Conservation (phyloP, 2,329 filamentous ascomycete genomes). For the Fusarium coicis region DNA sequence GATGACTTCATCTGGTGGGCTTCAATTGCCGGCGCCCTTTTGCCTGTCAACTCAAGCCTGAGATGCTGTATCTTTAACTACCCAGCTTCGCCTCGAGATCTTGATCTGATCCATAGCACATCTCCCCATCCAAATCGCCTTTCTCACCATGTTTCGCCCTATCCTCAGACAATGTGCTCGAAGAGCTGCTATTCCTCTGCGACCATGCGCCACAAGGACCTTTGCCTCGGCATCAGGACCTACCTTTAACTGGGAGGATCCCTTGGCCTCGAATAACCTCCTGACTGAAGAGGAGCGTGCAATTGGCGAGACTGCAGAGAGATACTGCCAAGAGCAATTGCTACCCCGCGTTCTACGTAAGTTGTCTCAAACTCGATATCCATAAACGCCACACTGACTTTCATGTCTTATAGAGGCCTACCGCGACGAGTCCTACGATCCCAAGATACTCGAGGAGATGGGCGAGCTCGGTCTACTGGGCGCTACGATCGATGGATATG, state of each 20-base stretch:
- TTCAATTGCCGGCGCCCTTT: conserved; percentile 38
- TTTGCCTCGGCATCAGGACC: conserved; percentile 51
- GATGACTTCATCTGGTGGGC: conserved; percentile 45
- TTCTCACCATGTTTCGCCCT: conserved; percentile 46
- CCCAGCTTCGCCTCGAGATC: conserved; percentile 2
- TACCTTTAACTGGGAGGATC: conserved; percentile 91
- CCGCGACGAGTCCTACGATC: conserved; percentile 85
- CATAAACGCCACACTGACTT: conserved; percentile 13
- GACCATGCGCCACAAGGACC: conserved; percentile 45
- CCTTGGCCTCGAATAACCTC: conserved; percentile 77
- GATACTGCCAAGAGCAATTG: conserved; percentile 93
- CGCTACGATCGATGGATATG: conserved; percentile 87
- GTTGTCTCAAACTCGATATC: conserved; percentile 2
- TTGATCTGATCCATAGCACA: neutral
- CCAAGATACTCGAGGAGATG: conserved; percentile 89
- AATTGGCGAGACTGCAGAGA: conserved; percentile 88
- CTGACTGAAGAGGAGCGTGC: conserved; percentile 91
- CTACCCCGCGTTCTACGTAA: conserved; percentile 86
- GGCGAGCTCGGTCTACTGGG: conserved; percentile 90
- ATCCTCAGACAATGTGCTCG: conserved; percentile 45
- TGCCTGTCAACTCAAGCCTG: conserved; percentile 14
- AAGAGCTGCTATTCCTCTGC: conserved; percentile 35
- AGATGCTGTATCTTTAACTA: conserved; percentile 34
- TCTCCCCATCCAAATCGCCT: neutral
- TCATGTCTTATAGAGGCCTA: conserved; percentile 73